These are phyloP conservation scores for Monosporascus sp. DNA, from an alignment of 2,329 filamentous ascomycete genomes.

Conservation along the genomic window DNA sequence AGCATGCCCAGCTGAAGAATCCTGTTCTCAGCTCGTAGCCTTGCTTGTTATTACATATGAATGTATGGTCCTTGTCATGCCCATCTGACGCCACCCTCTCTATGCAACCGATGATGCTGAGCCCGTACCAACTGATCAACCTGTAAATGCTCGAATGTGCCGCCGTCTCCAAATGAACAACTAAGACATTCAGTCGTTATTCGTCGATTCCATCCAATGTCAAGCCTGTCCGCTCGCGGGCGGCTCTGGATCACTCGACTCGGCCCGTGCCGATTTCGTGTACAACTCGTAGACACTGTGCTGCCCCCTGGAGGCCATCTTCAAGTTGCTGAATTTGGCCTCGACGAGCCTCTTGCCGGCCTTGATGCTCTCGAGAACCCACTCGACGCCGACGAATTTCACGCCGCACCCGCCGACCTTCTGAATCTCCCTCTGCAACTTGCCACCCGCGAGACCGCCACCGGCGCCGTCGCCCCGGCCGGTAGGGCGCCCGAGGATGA, in stretches of 20 bases:
- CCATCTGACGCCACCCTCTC: too few species aligned
- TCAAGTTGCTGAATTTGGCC: constrained; percentile 61
- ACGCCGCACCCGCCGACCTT: constrained; percentile 62
- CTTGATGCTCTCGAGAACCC: constrained; percentile 81
- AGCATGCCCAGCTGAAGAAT: too few species aligned
- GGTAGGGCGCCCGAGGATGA: constrained; percentile 66
- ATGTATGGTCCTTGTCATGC: too few species aligned
- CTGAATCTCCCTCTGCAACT: constrained; percentile 75
- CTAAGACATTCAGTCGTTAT: too few species aligned
- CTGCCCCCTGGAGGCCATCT: constrained; percentile 57
- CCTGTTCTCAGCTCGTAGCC: too few species aligned
- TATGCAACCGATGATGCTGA: too few species aligned
- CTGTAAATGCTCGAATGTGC: too few species aligned
- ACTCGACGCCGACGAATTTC: constrained; percentile 77
- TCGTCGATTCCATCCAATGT: too few species aligned
- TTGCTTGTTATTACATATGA: too few species aligned
- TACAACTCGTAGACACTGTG: constrained; percentile 56
- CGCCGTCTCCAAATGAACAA: too few species aligned
- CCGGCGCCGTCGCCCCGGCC: constrained; percentile 51
- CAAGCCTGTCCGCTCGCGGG: not conserved
- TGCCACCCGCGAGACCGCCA: constrained; percentile 69
- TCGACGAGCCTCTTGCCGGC: constrained; percentile 71
- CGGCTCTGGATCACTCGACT: not conserved
- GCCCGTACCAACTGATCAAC: too few species aligned
- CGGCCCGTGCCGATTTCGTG: constrained; percentile 8